Conservation (phyloP, 352 stramenopile genomes). For the Phytophthora kernoviae region DNA sequence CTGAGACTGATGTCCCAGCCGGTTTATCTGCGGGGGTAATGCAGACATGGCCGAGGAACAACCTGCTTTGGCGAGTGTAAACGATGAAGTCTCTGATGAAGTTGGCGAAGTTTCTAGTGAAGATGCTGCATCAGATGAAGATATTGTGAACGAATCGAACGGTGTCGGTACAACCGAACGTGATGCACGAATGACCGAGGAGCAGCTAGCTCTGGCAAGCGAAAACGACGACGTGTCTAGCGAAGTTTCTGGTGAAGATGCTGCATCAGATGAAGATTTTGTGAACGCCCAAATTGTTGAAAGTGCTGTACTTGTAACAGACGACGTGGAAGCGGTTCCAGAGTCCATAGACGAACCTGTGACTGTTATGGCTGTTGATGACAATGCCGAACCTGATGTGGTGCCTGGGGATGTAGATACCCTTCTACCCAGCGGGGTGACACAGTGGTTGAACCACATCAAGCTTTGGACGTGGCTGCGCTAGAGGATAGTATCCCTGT, state of each 20-base stretch:
- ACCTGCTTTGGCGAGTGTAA: background rate
- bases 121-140: too few species aligned
- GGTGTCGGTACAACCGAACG: too few species aligned
- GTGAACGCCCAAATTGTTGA: constrained; percentile 1
- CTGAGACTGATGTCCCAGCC: background rate
- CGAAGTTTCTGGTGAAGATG: constrained; percentile 4
- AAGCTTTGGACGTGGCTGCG: constrained; percentile 22
- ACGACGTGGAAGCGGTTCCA: background rate
- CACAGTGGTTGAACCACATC: background rate
- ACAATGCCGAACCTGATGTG: background rate
- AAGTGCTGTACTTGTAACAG: background rate
- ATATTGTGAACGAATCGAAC: too few species aligned
- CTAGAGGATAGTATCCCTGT: constrained; percentile 14
- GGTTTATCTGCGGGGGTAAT: too few species aligned
- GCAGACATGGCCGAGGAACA: constrained; percentile 1
- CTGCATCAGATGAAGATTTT: background rate
- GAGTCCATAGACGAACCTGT: constrained; percentile 2
- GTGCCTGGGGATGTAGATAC: background rate
- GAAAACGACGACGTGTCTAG: background rate
- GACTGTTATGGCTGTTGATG: constrained; percentile 7
- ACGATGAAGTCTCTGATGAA: background rate
- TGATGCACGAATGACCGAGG: background rate
- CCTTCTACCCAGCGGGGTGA: background rate
- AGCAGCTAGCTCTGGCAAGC: background rate
- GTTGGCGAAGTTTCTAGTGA: too few species aligned